Evolutionary conservation across 2,329 filamentous ascomycete species (phyloP).

Genomic region (Aspergillus ustus): DNA sequence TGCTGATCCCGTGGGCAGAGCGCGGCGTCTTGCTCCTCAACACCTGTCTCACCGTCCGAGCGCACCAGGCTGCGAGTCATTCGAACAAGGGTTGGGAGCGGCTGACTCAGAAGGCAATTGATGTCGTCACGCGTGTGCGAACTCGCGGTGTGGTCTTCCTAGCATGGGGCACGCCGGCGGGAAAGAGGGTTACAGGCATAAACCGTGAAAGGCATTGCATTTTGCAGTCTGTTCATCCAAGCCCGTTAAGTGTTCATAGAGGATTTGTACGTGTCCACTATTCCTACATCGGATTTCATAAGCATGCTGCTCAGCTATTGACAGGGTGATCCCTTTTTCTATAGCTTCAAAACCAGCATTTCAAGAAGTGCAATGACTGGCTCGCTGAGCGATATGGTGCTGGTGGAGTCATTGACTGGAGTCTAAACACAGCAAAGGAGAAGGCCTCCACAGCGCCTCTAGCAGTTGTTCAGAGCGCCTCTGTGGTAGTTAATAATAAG

Average conservation of each 20-base stretch:
- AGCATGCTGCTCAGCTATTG: background rate
- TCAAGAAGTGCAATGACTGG: conserved; percentile 66
- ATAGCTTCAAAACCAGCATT: conserved; percentile 51
- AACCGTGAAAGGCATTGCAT: conserved; percentile 78
- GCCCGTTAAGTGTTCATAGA: conserved; percentile 80
- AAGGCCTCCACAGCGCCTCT: conserved; percentile 22
- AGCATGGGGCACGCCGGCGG: conserved; percentile 88
- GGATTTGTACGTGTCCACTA: conserved; percentile 68
- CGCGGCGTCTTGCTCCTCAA: conserved; percentile 92
- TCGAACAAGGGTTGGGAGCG: conserved; percentile 87
- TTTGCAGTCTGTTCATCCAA: conserved; percentile 86
- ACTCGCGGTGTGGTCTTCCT: conserved; percentile 87
- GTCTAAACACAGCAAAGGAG: conserved; percentile 55
- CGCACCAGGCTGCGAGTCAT: conserved; percentile 86
- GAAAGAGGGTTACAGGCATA: conserved; percentile 75
- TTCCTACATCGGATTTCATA: background rate
- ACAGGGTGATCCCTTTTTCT: background rate
- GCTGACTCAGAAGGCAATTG: conserved; percentile 90
- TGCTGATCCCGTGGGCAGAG: conserved; percentile 92
- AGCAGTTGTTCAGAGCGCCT: conserved; percentile 19
- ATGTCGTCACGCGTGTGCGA: conserved; percentile 78
- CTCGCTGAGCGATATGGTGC: conserved; percentile 75
- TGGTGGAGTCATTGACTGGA: conserved; percentile 86
- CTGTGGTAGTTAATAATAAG: conserved; percentile 35
- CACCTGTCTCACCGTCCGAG: conserved; percentile 90